phyloP scores from a whole-genome alignment of 2,329 filamentous ascomycete genomes.

The Aureobasidium sp. region DNA sequence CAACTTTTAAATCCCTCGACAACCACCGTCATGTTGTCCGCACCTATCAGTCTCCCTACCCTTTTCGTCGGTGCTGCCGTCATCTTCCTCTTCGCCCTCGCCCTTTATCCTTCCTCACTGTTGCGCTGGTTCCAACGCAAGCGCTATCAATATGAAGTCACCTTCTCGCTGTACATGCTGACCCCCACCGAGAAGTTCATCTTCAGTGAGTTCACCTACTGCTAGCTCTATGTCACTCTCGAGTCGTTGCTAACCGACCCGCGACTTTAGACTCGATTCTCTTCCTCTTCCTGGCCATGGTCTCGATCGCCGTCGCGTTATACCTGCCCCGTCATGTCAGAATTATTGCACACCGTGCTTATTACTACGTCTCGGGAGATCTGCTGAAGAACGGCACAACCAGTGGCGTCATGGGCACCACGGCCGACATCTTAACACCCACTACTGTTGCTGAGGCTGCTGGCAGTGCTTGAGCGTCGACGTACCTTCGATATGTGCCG shows the following conservation, averaged over 20 bases:
- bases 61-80: slow-evolving; percentile 63
- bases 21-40: slow-evolving; percentile 5
- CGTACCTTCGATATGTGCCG: background rate
- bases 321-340: slow-evolving; percentile 90
- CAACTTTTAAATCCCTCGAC: background rate
- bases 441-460: background rate
- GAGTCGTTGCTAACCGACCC: background rate
- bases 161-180: slow-evolving; percentile 94
- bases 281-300: slow-evolving; percentile 81
- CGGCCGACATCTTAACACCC: background rate
- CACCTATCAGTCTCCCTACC: slow-evolving; percentile 34
- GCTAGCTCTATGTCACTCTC: no score
- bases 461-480: background rate
- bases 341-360: slow-evolving; percentile 74
- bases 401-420: background rate
- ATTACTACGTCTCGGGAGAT: slow-evolving; percentile 92
- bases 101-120: slow-evolving; percentile 47
- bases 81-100: slow-evolving; percentile 36
- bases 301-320: slow-evolving; percentile 76
- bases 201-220: slow-evolving; percentile 63
- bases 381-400: slow-evolving; percentile 1
- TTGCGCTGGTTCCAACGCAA: slow-evolving; percentile 88
- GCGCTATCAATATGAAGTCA: slow-evolving; percentile 97
- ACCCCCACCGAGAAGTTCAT: slow-evolving; percentile 94
- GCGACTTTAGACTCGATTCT: slow-evolving; percentile 67